These are phyloP conservation scores for Podila clonocystis DNA, from an alignment of 192 early-diverging fungal genomes.

Conservation along the genomic window DNA sequence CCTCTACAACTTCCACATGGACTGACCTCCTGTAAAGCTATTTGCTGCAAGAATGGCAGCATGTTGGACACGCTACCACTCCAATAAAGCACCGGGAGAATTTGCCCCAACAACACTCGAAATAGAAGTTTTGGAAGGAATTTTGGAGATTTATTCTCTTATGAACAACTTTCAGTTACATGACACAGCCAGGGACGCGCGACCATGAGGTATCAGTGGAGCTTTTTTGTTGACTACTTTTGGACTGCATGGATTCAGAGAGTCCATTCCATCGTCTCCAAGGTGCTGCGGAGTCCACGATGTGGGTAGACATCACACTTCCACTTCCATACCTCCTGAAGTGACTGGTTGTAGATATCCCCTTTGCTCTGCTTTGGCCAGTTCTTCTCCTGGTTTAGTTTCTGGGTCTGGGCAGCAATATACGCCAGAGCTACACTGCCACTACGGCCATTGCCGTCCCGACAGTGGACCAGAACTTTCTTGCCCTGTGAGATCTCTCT, in stretches of 20 bases:
- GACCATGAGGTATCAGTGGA: too few species aligned
- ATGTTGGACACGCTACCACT: too few species aligned
- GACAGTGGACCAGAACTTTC: slow-evolving; percentile 47
- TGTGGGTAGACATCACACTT: slow-evolving; percentile 52
- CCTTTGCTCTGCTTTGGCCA: neutral
- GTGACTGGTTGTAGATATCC: slow-evolving; percentile 11
- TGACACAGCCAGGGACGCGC: too few species aligned
- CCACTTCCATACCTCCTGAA: slow-evolving; percentile 46
- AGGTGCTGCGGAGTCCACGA: slow-evolving; percentile 27
- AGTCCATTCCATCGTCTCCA: slow-evolving; percentile 27
- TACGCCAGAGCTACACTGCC: slow-evolving; percentile 41
- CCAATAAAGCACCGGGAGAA: too few species aligned
- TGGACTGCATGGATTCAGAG: neutral
- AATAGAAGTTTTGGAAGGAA: too few species aligned
- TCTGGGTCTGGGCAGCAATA: slow-evolving; percentile 24
- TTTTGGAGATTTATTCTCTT: too few species aligned
- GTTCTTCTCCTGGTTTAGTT: neutral
- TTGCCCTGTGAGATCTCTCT: slow-evolving; percentile 28
- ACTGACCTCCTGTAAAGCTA: too few species aligned
- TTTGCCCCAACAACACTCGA: too few species aligned
- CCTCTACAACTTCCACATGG: too few species aligned
- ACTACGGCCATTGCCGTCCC: slow-evolving; percentile 44
- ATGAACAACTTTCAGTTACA: too few species aligned
- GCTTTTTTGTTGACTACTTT: too few species aligned
- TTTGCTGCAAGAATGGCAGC: too few species aligned